These are phyloP conservation scores for Phytophthora nicotianae DNA, from an alignment of 352 stramenopile genomes.

Conservation along the genomic window DNA sequence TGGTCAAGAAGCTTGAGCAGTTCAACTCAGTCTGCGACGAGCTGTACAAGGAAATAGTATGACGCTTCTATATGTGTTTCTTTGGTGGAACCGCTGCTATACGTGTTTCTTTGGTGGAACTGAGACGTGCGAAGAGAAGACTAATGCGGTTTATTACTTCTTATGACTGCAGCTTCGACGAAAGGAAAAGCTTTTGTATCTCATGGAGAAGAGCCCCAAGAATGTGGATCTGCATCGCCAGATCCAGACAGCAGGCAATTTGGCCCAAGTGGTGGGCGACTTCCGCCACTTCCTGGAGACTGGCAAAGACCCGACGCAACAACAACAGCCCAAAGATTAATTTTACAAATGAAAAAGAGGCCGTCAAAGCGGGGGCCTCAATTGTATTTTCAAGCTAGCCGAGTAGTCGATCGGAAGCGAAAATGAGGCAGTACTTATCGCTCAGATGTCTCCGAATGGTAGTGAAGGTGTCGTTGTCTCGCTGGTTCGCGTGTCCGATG, in stretches of 20 bases:
- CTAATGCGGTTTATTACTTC: conserved; percentile 10
- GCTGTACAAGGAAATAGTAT: conserved; percentile 89
- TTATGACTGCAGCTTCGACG: conserved; percentile 56
- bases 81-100: no score
- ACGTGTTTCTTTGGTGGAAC: not conserved
- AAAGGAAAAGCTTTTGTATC: conserved; percentile 84
- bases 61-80: conserved; percentile 12
- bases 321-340: conserved; percentile 40
- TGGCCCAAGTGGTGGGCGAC: conserved; percentile 83
- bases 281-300: conserved; percentile 87
- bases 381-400: conserved; percentile 41
- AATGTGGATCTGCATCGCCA: conserved; percentile 87
- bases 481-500: conserved; percentile 25
- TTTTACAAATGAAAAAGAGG: conserved; percentile 29
- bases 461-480: conserved; percentile 27
- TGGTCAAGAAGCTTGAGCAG: conserved; percentile 88
- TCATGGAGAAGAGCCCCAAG: conserved; percentile 86
- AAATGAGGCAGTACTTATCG: conserved; percentile 33
- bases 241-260: conserved; percentile 84
- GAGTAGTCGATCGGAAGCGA: conserved; percentile 16
- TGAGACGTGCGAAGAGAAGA: not conserved
- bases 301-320: conserved; percentile 40
- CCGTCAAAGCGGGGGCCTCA: conserved; percentile 11
- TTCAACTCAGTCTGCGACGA: conserved; percentile 91
- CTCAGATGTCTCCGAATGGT: conserved; percentile 41